A percentile compares a stretch with the other conserved stretches of the same genome.
Conservation (phyloP, 2,329 filamentous ascomycete genomes). For the Talaromyces sp. region DNA sequence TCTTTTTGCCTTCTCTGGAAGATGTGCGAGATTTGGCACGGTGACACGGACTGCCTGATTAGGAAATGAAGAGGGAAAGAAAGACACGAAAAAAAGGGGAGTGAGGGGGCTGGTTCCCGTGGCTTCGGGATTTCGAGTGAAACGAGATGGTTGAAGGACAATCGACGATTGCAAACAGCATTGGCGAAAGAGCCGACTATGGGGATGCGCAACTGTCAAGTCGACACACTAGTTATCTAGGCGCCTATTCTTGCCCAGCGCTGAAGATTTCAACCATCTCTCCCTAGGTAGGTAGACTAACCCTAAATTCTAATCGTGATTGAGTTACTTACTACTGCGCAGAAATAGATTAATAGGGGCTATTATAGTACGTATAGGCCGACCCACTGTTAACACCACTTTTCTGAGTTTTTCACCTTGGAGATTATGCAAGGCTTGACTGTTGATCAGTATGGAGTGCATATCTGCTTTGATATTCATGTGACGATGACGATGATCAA, state of each 20-base stretch:
- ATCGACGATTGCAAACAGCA: not conserved
- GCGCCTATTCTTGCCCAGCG: not conserved
- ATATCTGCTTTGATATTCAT: not conserved
- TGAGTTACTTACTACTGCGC: not conserved
- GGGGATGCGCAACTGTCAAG: not conserved
- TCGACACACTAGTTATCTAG: not conserved
- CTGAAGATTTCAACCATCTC: not conserved
- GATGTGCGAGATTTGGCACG: not conserved
- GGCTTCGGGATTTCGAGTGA: not conserved
- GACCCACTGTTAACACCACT: not conserved
- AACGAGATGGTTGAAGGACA: not conserved
- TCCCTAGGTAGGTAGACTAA: too few relatives aligned
- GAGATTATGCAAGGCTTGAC: not conserved
- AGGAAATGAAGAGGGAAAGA: not conserved
- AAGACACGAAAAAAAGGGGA: not conserved
- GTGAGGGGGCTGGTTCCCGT: not conserved
- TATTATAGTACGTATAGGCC: not conserved
- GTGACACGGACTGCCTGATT: not conserved
- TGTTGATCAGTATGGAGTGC: conserved; percentile 6
- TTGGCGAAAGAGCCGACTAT: not conserved
- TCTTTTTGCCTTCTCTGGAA: not conserved
- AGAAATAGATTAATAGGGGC: not conserved
- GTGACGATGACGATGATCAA: not conserved
- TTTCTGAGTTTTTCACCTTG: not conserved
- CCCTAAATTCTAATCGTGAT: not conserved